Evolutionary conservation across 352 stramenopile genomes (phyloP), one percentile per base, ranked within the genome.

Genomic region (Phytopythium helicoides): DNA sequence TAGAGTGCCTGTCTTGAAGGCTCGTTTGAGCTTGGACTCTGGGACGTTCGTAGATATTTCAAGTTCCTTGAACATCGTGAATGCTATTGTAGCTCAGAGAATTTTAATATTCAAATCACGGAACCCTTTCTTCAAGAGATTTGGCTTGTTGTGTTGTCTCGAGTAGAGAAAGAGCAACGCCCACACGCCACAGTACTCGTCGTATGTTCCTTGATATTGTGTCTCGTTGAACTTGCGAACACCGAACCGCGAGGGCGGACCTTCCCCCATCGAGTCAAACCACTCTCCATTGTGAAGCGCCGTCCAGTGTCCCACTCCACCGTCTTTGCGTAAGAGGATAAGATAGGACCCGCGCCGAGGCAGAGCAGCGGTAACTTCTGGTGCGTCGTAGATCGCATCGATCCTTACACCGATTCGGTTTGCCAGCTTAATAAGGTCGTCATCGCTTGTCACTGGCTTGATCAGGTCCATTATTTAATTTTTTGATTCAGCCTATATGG

Each of bases 51-150:
- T 45, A 12, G 19, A 45, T n/a, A 45, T 18, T 21, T 45, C 14
- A 28, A 45, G 39, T 18, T 45, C n/a, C 39, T 16, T 51, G 21
- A n/a, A n/a, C n/a, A n/a, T n/a, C n/a, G n/a, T n/a, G n/a, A n/a
- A n/a, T n/a, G n/a, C n/a, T n/a, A n/a, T n/a, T n/a, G n/a, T n/a
- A n/a, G n/a, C 53, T 40, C 58, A 54, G 52, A 61, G 16, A 50
- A 66, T 47, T 9, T 45, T 41, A 21, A 66, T 35, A 47, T 62
- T 59, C 9, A 66, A 21, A 54, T 66, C 58, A 39, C 52, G 48
- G 18, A 60, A 58, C 12, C 31, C 39, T 21, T 50, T n/a, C n/a
- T n/a, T 39, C n/a, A 55, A 22, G 44, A 64, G 8, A 28, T 59
- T 11, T 0, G 37, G 25, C 18, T 39, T 38, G 19, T 52, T 51